Evolutionary conservation across 2,329 filamentous ascomycete species (phyloP).

Genomic region (Microsporum audouinii): DNA sequence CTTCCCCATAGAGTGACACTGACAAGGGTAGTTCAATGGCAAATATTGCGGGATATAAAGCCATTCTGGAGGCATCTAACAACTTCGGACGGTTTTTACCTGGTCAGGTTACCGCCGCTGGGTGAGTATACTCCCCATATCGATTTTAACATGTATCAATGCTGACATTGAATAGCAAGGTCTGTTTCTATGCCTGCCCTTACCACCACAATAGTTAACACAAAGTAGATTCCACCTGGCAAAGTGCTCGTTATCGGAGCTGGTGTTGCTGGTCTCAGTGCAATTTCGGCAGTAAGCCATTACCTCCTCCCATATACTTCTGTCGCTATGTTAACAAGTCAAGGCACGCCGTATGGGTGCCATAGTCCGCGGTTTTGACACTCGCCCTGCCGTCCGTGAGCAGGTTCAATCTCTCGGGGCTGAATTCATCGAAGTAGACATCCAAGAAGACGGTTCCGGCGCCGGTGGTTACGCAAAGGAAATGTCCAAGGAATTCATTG

Average conservation of each 20-base stretch:
- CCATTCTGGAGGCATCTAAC: slow-evolving; percentile 79
- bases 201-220: slow-evolving; percentile 6
- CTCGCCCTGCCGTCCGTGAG: slow-evolving; percentile 73
- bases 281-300: slow-evolving; percentile 60
- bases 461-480: slow-evolving; percentile 83
- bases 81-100: slow-evolving; percentile 80
- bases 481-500: slow-evolving; percentile 89
- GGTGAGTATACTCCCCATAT: slow-evolving; percentile 32
- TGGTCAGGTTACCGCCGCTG: slow-evolving; percentile 80
- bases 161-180: slow-evolving; percentile 20
- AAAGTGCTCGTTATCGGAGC: slow-evolving; percentile 86
- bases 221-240: slow-evolving; percentile 59
- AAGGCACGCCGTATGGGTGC: slow-evolving; percentile 70
- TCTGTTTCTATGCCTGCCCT: slow-evolving; percentile 2
- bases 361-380: slow-evolving; percentile 83
- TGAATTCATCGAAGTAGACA: slow-evolving; percentile 77
- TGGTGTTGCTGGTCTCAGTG: slow-evolving; percentile 76
- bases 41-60: slow-evolving; percentile 89
- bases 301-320: not conserved
- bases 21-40: slow-evolving; percentile 62
- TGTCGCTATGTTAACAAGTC: not conserved
- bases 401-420: slow-evolving; percentile 84
- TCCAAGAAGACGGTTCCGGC: slow-evolving; percentile 73
- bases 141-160: slow-evolving; percentile 1
- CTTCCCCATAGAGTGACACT: not conserved